phyloP scores from a whole-genome alignment of 805 yeast genomes.

The Candida pseudoglaebosa region DNA sequence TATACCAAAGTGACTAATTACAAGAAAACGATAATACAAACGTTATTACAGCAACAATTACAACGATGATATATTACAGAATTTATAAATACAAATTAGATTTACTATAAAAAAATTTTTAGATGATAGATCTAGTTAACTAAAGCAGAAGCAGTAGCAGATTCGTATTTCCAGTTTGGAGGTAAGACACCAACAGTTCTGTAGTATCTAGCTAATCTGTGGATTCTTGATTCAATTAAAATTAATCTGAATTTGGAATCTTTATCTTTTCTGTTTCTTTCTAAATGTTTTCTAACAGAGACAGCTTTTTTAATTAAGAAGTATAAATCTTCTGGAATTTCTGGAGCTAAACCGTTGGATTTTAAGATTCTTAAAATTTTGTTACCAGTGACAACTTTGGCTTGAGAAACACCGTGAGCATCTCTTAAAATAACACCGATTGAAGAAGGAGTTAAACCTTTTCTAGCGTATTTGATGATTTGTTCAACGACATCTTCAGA shows the following conservation, averaged over 20 bases:
- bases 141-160: conserved; percentile 99
- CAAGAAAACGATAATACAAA: too few relatives aligned
- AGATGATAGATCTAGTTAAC: conserved; percentile 69
- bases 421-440: conserved; percentile 99
- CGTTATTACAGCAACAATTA: too few relatives aligned
- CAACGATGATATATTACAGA: conserved; percentile 1
- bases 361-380: conserved; percentile 98
- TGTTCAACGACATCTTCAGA: conserved; percentile 96
- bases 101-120: conserved; percentile 3
- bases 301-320: conserved; percentile 99
- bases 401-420: conserved; percentile 99
- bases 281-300: conserved; percentile 99
- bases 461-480: conserved; percentile 98
- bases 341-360: conserved; percentile 99
- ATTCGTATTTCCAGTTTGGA: conserved; percentile 99
- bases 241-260: conserved; percentile 99
- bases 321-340: conserved; percentile 99
- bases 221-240: conserved; percentile 99
- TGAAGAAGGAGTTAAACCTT: conserved; percentile 99
- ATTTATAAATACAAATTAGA: conserved; percentile 3
- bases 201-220: conserved; percentile 99
- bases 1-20: too few relatives aligned
- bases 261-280: conserved; percentile 99
- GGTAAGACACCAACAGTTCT: conserved; percentile 99
- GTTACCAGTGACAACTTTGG: conserved; percentile 98